Base-by-base conservation (phyloP, 768 basidiomycete genomes). In the Calocybe cyanea region DNA sequence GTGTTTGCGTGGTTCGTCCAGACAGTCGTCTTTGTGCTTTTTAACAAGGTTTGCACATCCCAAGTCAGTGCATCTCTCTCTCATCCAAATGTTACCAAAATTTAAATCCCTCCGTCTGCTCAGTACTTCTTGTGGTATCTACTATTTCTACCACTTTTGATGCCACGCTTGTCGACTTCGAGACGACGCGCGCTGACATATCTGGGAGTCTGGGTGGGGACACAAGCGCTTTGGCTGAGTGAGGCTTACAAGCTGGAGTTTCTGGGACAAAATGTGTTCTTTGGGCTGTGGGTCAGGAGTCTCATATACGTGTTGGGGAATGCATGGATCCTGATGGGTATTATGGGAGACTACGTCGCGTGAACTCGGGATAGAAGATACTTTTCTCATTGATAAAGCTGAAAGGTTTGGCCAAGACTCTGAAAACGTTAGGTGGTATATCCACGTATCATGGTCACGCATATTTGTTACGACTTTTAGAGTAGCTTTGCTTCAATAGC, bases 31-130 rank as follows among this genome's bases (percentile, higher is more conserved):
- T 98, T 99, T 57, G 94, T 97, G n/a, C 67, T 92, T 7, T 95
- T 98, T 71, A 99, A 98, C 64, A 94, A 95, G 64, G 96, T 99
- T 41, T 96, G 94, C 76, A 99, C 96, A 0, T 96, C 93, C 0
- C 92, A 95, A 75, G 92, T 89, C 54, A 36, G 61, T 59, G 1
- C 10, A 28, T 11, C 28, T 38, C 38, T 39, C 20, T 41, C 25
- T 36, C 28, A 23, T 23, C 24, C 3, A 14, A 14, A 41, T 28
- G 11, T 11, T 28, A 11, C 5, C 25, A 11, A 11, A 11, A 28
- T 28, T 28, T 28, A 11, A 6, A 6, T 28, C 11, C 25, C 25
- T 28, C n/a, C n/a, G n/a, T n/a, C n/a, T n/a, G n/a, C 11, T 28
- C 11, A 28, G 25, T 28, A 28, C 25, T 28, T 28, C 11, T 28